These are phyloP conservation scores for Phoma herbarum DNA, from an alignment of 2,329 filamentous ascomycete species.

Conservation along the genomic window DNA sequence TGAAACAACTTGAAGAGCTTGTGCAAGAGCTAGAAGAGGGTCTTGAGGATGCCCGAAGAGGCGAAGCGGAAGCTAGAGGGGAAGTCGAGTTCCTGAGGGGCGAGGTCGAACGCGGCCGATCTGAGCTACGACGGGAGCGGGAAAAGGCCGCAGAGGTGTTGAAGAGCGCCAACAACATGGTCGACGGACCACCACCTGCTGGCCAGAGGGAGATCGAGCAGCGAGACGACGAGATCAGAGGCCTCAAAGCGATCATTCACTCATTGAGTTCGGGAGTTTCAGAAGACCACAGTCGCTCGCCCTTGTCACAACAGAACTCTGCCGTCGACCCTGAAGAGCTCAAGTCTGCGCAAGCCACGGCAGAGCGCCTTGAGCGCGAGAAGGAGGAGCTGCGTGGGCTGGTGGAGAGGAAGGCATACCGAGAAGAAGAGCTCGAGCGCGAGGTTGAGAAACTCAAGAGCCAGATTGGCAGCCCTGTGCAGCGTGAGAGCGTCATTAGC, in stretches of 20 bases:
- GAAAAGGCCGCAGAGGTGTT: conserved; percentile 76
- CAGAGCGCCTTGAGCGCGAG: conserved; percentile 80
- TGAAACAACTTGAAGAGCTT: conserved; percentile 94
- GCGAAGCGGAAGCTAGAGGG: conserved; percentile 92
- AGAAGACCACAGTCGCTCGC: conserved; percentile 47
- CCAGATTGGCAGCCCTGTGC: conserved; percentile 48
- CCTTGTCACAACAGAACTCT: conserved; percentile 41
- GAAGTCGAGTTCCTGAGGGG: conserved; percentile 96
- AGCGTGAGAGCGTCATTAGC: conserved; percentile 63
- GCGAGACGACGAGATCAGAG: conserved; percentile 96
- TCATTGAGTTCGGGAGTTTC: conserved; percentile 81
- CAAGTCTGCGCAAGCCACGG: conserved; percentile 65
- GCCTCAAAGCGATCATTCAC: conserved; percentile 97
- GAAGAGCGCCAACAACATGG: conserved; percentile 61
- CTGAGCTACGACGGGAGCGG: conserved; percentile 86
- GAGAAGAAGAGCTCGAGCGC: conserved; percentile 86
- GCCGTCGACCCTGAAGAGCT: conserved; percentile 56
- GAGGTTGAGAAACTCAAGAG: conserved; percentile 71
- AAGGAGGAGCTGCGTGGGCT: conserved; percentile 78
- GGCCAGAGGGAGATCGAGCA: conserved; percentile 82
- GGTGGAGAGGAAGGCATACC: conserved; percentile 74
- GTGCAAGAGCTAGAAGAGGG: conserved; percentile 98
- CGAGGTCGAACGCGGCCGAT: conserved; percentile 89
- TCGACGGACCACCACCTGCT: conserved; percentile 52
- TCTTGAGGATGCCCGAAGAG: conserved; percentile 89